These are phyloP conservation scores for Microcera coccophila DNA, from an alignment of 2,329 filamentous ascomycete species.

Conservation along the genomic window DNA sequence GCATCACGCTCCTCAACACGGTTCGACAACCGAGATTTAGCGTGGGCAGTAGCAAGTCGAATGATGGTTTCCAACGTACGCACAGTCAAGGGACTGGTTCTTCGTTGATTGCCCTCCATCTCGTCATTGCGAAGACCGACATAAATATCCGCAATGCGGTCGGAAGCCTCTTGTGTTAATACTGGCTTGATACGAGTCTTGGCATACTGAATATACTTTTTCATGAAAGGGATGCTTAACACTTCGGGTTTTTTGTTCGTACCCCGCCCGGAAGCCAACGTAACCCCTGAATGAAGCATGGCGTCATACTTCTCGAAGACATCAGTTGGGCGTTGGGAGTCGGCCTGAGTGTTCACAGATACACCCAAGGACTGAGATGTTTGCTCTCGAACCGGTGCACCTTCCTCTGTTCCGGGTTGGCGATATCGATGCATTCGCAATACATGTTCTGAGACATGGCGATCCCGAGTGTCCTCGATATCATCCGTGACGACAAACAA, in stretches of 20 bases:
- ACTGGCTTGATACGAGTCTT: constrained; percentile 88
- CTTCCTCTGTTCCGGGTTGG: constrained; percentile 87
- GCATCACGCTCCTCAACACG: constrained; percentile 89
- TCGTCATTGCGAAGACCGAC: constrained; percentile 93
- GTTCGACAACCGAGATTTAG: constrained; percentile 84
- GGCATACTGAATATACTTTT: constrained; percentile 99
- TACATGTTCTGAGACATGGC: constrained; percentile 92
- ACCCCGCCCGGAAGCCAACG: constrained; percentile 68
- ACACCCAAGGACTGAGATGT: constrained; percentile 80
- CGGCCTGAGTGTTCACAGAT: constrained; percentile 72
- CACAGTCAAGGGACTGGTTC: constrained; percentile 92
- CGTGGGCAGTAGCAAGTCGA: constrained; percentile 91
- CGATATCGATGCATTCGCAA: constrained; percentile 96
- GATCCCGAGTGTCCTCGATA: constrained; percentile 88
- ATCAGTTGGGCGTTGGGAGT: constrained; percentile 72
- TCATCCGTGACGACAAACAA: constrained; percentile 97
- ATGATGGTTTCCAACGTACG: constrained; percentile 98
- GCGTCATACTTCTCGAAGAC: constrained; percentile 95
- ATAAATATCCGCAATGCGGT: constrained; percentile 87
- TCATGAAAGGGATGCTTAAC: constrained; percentile 94
- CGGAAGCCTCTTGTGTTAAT: constrained; percentile 83
- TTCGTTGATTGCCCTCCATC: constrained; percentile 86
- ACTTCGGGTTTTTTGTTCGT: constrained; percentile 77
- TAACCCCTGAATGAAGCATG: constrained; percentile 92
- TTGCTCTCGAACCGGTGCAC: constrained; percentile 88